Evolutionary conservation across 371 early-diverging fungal genomes (phyloP).

Genomic region (Circinella minor): DNA sequence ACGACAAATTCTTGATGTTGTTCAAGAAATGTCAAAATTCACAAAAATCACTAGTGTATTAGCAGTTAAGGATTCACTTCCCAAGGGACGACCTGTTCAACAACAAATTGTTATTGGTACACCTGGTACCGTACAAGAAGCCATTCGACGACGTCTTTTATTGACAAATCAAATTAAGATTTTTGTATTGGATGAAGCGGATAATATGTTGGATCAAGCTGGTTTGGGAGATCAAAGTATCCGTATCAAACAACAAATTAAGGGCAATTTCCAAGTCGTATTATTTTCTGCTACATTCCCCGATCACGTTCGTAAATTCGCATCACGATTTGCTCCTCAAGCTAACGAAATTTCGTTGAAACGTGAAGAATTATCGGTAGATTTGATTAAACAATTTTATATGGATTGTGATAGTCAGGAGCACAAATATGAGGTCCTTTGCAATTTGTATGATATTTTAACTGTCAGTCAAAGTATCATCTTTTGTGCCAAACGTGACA

Average conservation of each 20-base stretch:
- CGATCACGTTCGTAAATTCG: slow-evolving; percentile 78
- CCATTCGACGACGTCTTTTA: slow-evolving; percentile 67
- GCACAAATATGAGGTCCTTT: slow-evolving; percentile 85
- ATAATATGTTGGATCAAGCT: slow-evolving; percentile 91
- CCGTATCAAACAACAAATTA: slow-evolving; percentile 75
- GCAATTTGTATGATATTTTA: slow-evolving; percentile 86
- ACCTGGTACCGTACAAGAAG: slow-evolving; percentile 89
- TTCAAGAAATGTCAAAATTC: slow-evolving; percentile 87
- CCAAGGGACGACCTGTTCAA: slow-evolving; percentile 51
- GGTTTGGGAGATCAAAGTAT: slow-evolving; percentile 88
- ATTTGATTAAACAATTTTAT: slow-evolving; percentile 96
- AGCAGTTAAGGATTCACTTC: slow-evolving; percentile 77
- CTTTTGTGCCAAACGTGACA: slow-evolving; percentile 86
- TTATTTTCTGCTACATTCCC: slow-evolving; percentile 98
- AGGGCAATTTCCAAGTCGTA: slow-evolving; percentile 76
- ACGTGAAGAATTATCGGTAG: slow-evolving; percentile 91
- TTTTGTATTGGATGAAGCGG: slow-evolving; percentile 94
- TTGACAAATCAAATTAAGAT: slow-evolving; percentile 65
- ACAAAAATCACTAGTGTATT: slow-evolving; percentile 75
- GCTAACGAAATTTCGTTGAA: slow-evolving; percentile 88
- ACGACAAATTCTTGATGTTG: slow-evolving; percentile 93
- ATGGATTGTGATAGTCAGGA: slow-evolving; percentile 86
- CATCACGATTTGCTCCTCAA: slow-evolving; percentile 78
- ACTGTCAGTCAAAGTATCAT: slow-evolving; percentile 98
- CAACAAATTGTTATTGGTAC: slow-evolving; percentile 95